A percentile compares a stretch with the other conserved stretches of the same genome.
These are phyloP conservation scores for Phaeosphaeria sp. DNA, from an alignment of 2,329 filamentous ascomycete species.

Conservation along the genomic window DNA sequence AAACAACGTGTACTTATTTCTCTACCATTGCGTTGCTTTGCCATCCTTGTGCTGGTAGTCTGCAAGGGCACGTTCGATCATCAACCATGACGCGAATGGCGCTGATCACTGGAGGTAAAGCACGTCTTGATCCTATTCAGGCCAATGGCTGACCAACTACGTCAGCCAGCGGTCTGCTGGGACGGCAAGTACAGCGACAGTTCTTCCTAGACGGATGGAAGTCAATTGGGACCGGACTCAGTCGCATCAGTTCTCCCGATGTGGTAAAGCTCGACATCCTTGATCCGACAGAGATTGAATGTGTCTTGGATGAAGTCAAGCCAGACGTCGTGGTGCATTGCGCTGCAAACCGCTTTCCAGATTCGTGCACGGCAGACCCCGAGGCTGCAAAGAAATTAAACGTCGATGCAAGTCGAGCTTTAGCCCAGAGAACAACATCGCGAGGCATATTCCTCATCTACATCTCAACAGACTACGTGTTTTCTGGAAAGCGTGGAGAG, in stretches of 20 bases:
- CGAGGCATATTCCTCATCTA: slow-evolving; percentile 72
- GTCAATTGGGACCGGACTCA: slow-evolving; percentile 61
- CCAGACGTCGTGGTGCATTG: slow-evolving; percentile 83
- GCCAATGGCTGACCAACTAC: slow-evolving; percentile 16
- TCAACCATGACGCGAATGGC: slow-evolving; percentile 59
- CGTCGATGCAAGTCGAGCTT: slow-evolving; percentile 69
- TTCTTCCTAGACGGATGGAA: slow-evolving; percentile 71
- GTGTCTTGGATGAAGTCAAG: slow-evolving; percentile 60
- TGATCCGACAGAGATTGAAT: slow-evolving; percentile 53
- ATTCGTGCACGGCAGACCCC: slow-evolving; percentile 82
- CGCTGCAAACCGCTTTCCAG: slow-evolving; percentile 89
- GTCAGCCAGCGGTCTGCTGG: slow-evolving; percentile 75
- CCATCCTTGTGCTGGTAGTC: neutral
- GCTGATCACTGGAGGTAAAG: slow-evolving; percentile 74
- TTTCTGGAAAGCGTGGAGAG: slow-evolving; percentile 75
- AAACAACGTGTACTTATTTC: slow-evolving; percentile 4
- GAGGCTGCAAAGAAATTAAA: slow-evolving; percentile 77
- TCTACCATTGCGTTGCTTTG: neutral
- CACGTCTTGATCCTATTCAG: slow-evolving; percentile 1
- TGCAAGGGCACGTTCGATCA: neutral
- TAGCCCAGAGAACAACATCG: slow-evolving; percentile 70
- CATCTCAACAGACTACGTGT: slow-evolving; percentile 85
- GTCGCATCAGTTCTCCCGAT: slow-evolving; percentile 72
- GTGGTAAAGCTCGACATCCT: slow-evolving; percentile 63
- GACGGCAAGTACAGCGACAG: slow-evolving; percentile 75